These are phyloP conservation scores for Monosporascus sp. DNA, from an alignment of 2,329 filamentous ascomycete genomes.

Conservation along the genomic window DNA sequence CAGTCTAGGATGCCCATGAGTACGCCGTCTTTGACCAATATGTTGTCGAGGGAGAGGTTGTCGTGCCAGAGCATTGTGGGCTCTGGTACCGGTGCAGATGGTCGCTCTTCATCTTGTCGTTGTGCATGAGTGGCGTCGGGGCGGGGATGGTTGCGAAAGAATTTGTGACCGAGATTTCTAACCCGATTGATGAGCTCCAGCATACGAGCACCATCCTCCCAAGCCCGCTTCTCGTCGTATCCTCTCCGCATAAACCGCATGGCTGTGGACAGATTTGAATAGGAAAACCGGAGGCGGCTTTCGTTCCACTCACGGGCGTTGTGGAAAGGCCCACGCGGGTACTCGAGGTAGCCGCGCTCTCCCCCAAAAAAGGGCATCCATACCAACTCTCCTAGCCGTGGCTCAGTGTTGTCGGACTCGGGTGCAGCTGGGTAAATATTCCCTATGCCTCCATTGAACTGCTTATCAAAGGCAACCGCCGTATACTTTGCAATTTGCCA, in stretches of 20 bases:
- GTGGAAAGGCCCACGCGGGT: constrained; percentile 13
- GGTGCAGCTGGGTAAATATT: constrained; percentile 17
- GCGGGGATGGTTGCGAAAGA: constrained; percentile 6
- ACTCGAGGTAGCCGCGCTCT: constrained; percentile 11
- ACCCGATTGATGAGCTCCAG: constrained; percentile 13
- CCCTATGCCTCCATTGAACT: constrained; percentile 21
- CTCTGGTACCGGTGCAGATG: constrained; percentile 1
- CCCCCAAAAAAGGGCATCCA: constrained; percentile 26
- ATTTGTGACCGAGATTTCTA: constrained; percentile 11
- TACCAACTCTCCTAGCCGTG: constrained; percentile 18
- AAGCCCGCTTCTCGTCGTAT: background rate
- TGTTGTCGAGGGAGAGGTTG: constrained; percentile 27
- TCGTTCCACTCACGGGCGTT: constrained; percentile 14
- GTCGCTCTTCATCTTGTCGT: background rate
- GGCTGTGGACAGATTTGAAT: constrained; percentile 9
- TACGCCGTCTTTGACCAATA: constrained; percentile 25
- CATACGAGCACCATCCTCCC: constrained; percentile 3
- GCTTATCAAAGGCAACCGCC: constrained; percentile 9
- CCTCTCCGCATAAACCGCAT: background rate
- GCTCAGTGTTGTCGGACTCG: background rate
- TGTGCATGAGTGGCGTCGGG: constrained; percentile 1
- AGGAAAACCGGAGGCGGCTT: constrained; percentile 13
- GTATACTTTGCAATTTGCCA: constrained; percentile 22
- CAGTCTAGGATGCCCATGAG: constrained; percentile 29
- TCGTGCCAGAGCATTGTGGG: constrained; percentile 26